Conservation (phyloP, 2,329 filamentous ascomycete species). For the Microsporum ferrugineum region DNA sequence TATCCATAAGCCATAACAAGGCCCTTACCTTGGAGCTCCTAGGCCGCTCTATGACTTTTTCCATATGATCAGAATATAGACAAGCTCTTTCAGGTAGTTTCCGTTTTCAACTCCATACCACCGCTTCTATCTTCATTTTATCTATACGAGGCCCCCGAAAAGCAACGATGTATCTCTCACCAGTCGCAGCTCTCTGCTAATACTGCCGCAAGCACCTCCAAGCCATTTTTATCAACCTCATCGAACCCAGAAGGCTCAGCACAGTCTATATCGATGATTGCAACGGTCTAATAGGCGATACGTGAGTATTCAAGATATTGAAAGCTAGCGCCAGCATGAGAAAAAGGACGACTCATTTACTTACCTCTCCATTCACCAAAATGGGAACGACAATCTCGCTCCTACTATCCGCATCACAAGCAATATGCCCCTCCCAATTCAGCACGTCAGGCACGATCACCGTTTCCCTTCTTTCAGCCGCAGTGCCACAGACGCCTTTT, state of each 20-base stretch:
- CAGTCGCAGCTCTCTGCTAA: slow-evolving; percentile 35
- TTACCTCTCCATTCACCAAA: slow-evolving; percentile 29
- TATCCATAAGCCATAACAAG: not conserved
- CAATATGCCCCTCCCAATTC: slow-evolving; percentile 39
- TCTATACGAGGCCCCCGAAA: not conserved
- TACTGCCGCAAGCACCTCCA: slow-evolving; percentile 33
- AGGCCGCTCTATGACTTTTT: not conserved
- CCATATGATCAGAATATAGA: not conserved
- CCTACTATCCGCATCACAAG: slow-evolving; percentile 38
- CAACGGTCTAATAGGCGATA: slow-evolving; percentile 30
- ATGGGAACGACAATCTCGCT: slow-evolving; percentile 43
- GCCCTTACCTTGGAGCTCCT: not conserved
- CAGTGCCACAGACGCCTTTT: slow-evolving; percentile 37
- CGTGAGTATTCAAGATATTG: not conserved
- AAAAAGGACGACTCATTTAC: slow-evolving; percentile 6
- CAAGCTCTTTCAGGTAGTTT: not conserved
- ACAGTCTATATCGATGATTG: slow-evolving; percentile 40
- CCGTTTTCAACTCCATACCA: not conserved
- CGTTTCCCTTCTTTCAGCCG: slow-evolving; percentile 30
- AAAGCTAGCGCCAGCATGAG: not conserved
- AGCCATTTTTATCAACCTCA: slow-evolving; percentile 32
- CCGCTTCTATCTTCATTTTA: not conserved
- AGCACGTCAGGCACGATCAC: slow-evolving; percentile 36
- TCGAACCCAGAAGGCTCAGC: slow-evolving; percentile 34
- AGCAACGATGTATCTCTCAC: slow-evolving; percentile 8